phyloP scores from a whole-genome alignment of 805 yeast species.

The Candida railenensis region DNA sequence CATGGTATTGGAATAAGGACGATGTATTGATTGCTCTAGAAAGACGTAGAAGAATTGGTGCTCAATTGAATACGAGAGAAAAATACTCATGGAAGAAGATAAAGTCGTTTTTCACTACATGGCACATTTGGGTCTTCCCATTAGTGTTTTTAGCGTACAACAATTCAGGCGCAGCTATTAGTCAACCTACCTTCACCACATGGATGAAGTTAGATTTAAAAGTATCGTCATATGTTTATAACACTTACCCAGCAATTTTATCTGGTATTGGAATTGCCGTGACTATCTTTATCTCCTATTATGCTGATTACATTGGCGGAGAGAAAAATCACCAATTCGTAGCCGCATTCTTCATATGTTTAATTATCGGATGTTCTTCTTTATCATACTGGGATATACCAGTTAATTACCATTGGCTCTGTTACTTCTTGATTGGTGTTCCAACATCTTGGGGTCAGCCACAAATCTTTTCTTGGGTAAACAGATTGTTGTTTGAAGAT shows the following conservation, averaged over 20 bases:
- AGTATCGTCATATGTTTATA: slow-evolving; percentile 27
- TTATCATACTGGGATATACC: slow-evolving; percentile 51
- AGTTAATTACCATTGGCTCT: slow-evolving; percentile 47
- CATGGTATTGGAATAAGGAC: slow-evolving; percentile 27
- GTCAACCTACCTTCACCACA: slow-evolving; percentile 37
- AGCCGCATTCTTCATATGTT: slow-evolving; percentile 33
- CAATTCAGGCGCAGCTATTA: slow-evolving; percentile 28
- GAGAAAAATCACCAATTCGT: slow-evolving; percentile 36
- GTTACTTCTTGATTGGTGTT: slow-evolving; percentile 47
- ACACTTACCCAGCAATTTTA: slow-evolving; percentile 29
- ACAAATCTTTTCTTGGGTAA: slow-evolving; percentile 56
- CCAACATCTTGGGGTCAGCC: slow-evolving; percentile 57
- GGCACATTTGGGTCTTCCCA: slow-evolving; percentile 51
- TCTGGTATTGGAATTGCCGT: slow-evolving; percentile 25
- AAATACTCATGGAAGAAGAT: slow-evolving; percentile 41
- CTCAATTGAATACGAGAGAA: slow-evolving; percentile 40
- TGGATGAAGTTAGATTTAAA: slow-evolving; percentile 34
- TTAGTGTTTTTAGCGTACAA: slow-evolving; percentile 35
- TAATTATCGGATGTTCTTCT: slow-evolving; percentile 41
- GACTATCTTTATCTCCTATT: slow-evolving; percentile 23
- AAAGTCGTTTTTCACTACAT: slow-evolving; percentile 42
- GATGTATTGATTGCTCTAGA: slow-evolving; percentile 46
- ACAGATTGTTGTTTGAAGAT: slow-evolving; percentile 42
- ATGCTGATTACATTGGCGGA: slow-evolving; percentile 33
- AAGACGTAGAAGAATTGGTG: slow-evolving; percentile 41